Evolutionary conservation across 164 flowering plant genomes (phyloP).

Genomic region (Vitis labrusca): DNA sequence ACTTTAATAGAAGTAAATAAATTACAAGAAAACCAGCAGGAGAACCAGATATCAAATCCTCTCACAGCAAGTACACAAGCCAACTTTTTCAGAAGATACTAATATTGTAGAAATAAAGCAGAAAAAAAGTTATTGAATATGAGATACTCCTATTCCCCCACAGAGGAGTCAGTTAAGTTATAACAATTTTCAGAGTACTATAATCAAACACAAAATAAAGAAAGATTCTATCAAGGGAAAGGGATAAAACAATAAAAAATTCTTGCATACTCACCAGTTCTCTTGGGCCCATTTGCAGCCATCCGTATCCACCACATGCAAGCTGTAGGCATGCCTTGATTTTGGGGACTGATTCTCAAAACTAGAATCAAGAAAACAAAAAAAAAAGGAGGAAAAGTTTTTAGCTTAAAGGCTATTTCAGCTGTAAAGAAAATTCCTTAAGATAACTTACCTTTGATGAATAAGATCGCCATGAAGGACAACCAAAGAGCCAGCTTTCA

Average conservation of each 20-base stretch:
- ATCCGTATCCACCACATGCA: slow-evolving; percentile 89
- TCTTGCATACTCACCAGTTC: slow-evolving; percentile 62
- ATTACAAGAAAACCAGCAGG: too few species aligned
- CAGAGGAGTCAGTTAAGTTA: too few species aligned
- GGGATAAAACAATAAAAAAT: not conserved
- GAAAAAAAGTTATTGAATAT: too few species aligned
- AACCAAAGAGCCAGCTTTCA: slow-evolving; percentile 89
- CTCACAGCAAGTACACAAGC: too few species aligned
- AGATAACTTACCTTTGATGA: slow-evolving; percentile 75
- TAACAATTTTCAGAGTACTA: too few species aligned
- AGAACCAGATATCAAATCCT: too few species aligned
- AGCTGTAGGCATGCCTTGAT: slow-evolving; percentile 94
- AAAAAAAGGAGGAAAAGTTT: not conserved
- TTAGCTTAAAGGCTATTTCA: not conserved
- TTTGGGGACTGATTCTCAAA: slow-evolving; percentile 87
- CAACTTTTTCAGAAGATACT: too few species aligned
- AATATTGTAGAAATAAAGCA: too few species aligned
- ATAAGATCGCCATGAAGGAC: slow-evolving; percentile 91
- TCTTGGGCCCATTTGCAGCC: slow-evolving; percentile 86
- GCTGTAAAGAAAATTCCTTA: not conserved
- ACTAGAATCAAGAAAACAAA: slow-evolving; percentile 36
- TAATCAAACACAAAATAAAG: too few species aligned
- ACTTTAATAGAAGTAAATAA: too few species aligned
- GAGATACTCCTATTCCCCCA: too few species aligned
- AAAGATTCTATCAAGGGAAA: not conserved